Evolutionary conservation across 2,329 filamentous ascomycete genomes (phyloP).

Genomic region (Tolypocladium ovalisporum): DNA sequence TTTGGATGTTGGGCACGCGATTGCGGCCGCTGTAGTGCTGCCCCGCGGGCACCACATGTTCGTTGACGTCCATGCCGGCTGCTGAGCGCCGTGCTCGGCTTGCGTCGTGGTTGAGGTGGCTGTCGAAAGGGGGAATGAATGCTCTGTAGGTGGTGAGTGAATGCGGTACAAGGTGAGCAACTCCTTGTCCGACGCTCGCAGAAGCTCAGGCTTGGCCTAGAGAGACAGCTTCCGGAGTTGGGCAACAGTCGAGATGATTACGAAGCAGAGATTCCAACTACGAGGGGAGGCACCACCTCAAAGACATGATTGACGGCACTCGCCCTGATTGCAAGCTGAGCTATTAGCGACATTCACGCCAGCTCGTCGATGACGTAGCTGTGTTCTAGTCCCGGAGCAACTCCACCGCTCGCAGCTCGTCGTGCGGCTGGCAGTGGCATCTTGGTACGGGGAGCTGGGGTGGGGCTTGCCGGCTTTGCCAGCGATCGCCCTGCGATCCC

Average conservation of each 20-base stretch:
- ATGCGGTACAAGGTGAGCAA: neutral
- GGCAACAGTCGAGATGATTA: too few relatives aligned
- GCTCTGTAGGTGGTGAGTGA: neutral
- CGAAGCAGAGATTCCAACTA: neutral
- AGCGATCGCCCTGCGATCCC: neutral
- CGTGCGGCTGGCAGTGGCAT: neutral
- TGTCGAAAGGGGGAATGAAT: neutral
- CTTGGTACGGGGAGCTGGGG: neutral
- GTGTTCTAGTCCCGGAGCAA: neutral
- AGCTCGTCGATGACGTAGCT: neutral
- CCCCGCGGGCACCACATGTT: slow-evolving; percentile 31
- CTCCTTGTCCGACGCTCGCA: neutral
- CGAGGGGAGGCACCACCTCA: neutral
- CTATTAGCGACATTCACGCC: neutral
- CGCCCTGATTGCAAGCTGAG: neutral
- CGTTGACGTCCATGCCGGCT: slow-evolving; percentile 24
- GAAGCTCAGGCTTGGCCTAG: neutral
- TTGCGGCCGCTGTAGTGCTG: slow-evolving; percentile 77
- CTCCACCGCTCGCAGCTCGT: neutral
- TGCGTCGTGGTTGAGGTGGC: neutral
- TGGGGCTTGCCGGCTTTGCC: neutral
- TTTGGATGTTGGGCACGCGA: slow-evolving; percentile 75
- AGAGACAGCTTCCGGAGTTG: neutral
- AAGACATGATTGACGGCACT: neutral
- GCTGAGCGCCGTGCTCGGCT: neutral